These are phyloP conservation scores for Fusarium mundagurra DNA, from an alignment of 2,329 filamentous ascomycete genomes.

Conservation along the genomic window DNA sequence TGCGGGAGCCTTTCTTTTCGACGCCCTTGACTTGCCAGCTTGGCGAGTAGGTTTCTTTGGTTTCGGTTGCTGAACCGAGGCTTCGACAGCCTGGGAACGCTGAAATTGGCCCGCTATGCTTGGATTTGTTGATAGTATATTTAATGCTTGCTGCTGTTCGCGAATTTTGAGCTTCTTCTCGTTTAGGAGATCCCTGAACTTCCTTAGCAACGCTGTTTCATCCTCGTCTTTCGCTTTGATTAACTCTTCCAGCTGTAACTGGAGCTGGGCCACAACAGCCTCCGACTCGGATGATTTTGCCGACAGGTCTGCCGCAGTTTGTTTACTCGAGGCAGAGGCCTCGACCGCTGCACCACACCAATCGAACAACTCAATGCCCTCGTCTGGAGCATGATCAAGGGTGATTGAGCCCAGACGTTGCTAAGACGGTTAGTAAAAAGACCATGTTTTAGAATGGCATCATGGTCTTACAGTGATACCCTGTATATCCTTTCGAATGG, in stretches of 20 bases:
- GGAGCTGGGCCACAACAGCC: slow-evolving; percentile 65
- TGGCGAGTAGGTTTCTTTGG: slow-evolving; percentile 42
- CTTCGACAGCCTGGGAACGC: slow-evolving; percentile 35
- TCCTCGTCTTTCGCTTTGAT: slow-evolving; percentile 72
- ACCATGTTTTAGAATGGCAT: slow-evolving; percentile 18
- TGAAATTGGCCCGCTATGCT: slow-evolving; percentile 45
- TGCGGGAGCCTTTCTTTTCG: slow-evolving; percentile 61
- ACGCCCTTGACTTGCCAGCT: slow-evolving; percentile 51
- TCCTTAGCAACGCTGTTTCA: slow-evolving; percentile 72
- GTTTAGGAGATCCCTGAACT: slow-evolving; percentile 77
- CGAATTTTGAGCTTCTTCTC: slow-evolving; percentile 84
- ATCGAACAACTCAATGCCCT: slow-evolving; percentile 72
- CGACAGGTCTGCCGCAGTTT: slow-evolving; percentile 55
- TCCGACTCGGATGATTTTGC: slow-evolving; percentile 60
- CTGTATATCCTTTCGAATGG: slow-evolving; percentile 71
- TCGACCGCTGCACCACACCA: slow-evolving; percentile 73
- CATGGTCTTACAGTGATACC: slow-evolving; percentile 70
- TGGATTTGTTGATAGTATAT: slow-evolving; percentile 54
- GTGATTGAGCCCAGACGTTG: slow-evolving; percentile 75
- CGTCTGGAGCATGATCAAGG: slow-evolving; percentile 64
- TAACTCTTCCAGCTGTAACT: slow-evolving; percentile 72
- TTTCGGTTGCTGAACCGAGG: slow-evolving; percentile 19
- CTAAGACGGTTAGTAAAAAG: slow-evolving; percentile 51
- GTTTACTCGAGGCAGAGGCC: slow-evolving; percentile 56
- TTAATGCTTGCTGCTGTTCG: slow-evolving; percentile 73